phyloP scores from a whole-genome alignment of 139 green algal species.

The Closterium sp. region DNA sequence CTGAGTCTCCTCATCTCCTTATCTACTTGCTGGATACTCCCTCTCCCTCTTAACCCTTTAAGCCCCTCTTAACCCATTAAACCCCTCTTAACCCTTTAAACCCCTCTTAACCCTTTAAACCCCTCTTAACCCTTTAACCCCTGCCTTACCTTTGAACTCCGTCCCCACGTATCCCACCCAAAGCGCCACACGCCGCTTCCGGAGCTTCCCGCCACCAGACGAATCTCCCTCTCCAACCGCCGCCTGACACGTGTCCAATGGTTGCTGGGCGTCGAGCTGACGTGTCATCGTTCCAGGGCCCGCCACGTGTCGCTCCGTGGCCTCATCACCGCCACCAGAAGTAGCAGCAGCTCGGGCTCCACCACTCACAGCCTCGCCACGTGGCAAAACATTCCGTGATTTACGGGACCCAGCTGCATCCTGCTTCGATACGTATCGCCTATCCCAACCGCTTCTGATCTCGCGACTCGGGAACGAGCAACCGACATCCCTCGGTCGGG shows the following conservation, averaged over 20 bases:
- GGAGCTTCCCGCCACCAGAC: background rate
- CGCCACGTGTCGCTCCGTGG: background rate
- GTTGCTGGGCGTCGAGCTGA: background rate
- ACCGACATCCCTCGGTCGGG: no score
- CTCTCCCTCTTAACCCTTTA: background rate
- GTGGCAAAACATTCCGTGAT: background rate
- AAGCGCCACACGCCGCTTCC: constrained; percentile 40
- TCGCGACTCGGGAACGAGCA: background rate
- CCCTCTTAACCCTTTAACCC: background rate
- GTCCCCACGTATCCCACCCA: constrained; percentile 34
- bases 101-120: background rate
- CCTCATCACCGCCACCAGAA: background rate
- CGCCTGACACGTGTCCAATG: background rate
- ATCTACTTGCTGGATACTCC: constrained; percentile 1
- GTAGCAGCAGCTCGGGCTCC: background rate
- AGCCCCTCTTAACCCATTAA: no score
- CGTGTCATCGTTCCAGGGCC: background rate
- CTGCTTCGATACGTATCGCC: background rate
- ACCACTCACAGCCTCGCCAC: background rate
- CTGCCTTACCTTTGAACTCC: constrained; percentile 26
- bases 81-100: no score
- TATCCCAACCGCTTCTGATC: background rate
- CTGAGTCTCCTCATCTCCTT: background rate
- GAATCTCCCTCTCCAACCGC: background rate
- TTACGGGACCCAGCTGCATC: background rate